Evolutionary conservation across 2,329 filamentous ascomycete genomes (phyloP).

Genomic region (Aspergillus cejpii): DNA sequence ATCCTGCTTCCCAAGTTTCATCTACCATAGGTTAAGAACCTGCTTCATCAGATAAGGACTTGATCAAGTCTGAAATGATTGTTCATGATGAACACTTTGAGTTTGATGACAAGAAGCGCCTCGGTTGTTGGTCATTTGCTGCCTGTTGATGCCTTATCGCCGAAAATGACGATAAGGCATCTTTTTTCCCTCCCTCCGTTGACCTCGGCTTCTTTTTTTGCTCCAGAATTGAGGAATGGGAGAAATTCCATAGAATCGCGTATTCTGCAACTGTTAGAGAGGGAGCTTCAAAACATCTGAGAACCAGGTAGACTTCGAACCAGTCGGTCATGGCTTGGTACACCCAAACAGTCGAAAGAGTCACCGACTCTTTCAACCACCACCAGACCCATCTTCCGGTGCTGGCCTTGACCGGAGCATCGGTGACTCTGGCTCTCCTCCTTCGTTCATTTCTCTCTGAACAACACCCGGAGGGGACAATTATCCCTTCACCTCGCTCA

Average conservation of each 20-base stretch:
- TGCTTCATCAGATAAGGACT: too few relatives aligned
- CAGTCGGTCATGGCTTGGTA: slow-evolving; percentile 28
- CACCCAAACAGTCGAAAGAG: slow-evolving; percentile 29
- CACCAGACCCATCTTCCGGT: slow-evolving; percentile 28
- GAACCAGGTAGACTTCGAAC: not conserved
- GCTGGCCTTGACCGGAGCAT: slow-evolving; percentile 32
- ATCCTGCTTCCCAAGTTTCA: too few relatives aligned
- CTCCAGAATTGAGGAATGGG: too few relatives aligned
- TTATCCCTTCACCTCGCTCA: slow-evolving; percentile 35
- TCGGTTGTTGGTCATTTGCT: not conserved
- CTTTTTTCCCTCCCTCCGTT: not conserved
- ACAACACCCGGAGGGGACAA: slow-evolving; percentile 6
- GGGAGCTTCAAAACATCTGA: not conserved
- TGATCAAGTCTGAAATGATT: not conserved
- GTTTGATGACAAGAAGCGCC: not conserved
- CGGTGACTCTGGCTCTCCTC: slow-evolving; percentile 30
- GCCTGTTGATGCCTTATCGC: slow-evolving; percentile 1
- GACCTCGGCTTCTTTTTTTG: not conserved
- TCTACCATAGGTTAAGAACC: too few relatives aligned
- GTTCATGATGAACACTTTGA: too few relatives aligned
- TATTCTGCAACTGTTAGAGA: not conserved
- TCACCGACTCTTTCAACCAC: slow-evolving; percentile 29
- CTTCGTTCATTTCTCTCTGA: slow-evolving; percentile 25
- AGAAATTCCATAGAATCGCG: too few relatives aligned
- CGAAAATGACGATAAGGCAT: not conserved